Percentiles rank a stretch among this genome's conserved stretches.
Evolutionary conservation across 2,329 filamentous ascomycete genomes (phyloP).

Genomic region (Talaromyces sp.): DNA sequence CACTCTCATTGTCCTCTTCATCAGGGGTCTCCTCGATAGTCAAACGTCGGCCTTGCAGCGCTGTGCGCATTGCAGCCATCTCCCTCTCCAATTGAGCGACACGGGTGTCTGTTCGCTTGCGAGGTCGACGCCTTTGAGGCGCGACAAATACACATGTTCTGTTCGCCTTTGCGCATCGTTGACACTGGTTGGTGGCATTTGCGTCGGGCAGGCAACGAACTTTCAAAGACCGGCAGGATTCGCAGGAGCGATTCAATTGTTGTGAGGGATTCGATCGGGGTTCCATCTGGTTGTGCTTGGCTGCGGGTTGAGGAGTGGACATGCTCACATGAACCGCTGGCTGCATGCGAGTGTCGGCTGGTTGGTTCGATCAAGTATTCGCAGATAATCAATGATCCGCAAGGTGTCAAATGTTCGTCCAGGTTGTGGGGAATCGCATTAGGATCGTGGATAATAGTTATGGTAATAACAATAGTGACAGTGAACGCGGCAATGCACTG

Average conservation of each 20-base stretch:
- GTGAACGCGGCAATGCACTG: neutral
- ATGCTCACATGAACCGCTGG: constrained; percentile 16
- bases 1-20: constrained; percentile 25
- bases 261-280: constrained; percentile 21
- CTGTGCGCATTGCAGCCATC: constrained; percentile 35
- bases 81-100: constrained; percentile 35
- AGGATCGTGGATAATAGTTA: neutral
- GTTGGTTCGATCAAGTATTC: neutral
- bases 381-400: neutral
- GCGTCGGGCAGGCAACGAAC: constrained; percentile 33
- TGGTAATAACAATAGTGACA: neutral
- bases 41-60: constrained; percentile 28
- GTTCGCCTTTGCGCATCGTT: constrained; percentile 33
- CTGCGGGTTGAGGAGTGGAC: constrained; percentile 23
- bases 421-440: neutral
- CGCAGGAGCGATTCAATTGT: constrained; percentile 34
- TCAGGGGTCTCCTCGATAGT: constrained; percentile 24
- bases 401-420: neutral
- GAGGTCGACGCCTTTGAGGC: constrained; percentile 32
- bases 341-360: neutral
- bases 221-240: constrained; percentile 34
- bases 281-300: constrained; percentile 19
- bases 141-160: constrained; percentile 33
- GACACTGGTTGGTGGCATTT: constrained; percentile 30
- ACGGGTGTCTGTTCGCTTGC: constrained; percentile 33